These are phyloP conservation scores for Rosa chinensis DNA, from an alignment of 306 rosid species.

Conservation along the genomic window DNA sequence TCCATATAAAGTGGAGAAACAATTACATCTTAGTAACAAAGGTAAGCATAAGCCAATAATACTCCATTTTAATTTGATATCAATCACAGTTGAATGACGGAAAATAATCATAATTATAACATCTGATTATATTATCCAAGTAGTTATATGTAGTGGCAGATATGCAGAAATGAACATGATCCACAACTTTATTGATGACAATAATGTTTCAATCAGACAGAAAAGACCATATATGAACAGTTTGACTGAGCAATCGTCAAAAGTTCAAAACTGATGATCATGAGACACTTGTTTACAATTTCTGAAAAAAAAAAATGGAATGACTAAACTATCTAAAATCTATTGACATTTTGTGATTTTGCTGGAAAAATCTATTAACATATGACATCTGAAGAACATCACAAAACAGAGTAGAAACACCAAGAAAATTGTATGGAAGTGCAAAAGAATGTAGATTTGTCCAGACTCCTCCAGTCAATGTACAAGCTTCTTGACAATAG, in stretches of 20 bases:
- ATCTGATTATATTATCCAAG: neutral
- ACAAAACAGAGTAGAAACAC: conserved; percentile 6
- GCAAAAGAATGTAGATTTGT: conserved; percentile 9
- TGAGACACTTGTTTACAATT: conserved; percentile 4
- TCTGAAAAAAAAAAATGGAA: neutral
- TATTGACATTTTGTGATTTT: neutral
- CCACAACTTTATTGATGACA: conserved; percentile 13
- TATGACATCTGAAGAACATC: conserved; percentile 22
- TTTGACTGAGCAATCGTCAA: conserved; percentile 9
- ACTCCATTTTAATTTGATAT: neutral
- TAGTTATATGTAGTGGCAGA: neutral
- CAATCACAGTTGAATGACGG: neutral
- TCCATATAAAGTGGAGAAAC: neutral
- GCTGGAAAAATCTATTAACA: conserved; percentile 22
- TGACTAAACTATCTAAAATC: conserved; percentile 5
- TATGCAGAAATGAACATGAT: neutral
- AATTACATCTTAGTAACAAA: too few relatives aligned
- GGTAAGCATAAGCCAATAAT: neutral
- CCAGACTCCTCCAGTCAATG: conserved; percentile 1
- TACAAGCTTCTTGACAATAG: conserved; percentile 48
- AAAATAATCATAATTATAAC: neutral
- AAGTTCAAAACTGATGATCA: conserved; percentile 3
- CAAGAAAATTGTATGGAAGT: neutral
- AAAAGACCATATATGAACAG: conserved; percentile 2
- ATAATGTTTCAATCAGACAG: conserved; percentile 8